These are phyloP conservation scores for Basipetospora chlamydospora DNA, from an alignment of 2,329 filamentous ascomycete genomes.

Conservation along the genomic window DNA sequence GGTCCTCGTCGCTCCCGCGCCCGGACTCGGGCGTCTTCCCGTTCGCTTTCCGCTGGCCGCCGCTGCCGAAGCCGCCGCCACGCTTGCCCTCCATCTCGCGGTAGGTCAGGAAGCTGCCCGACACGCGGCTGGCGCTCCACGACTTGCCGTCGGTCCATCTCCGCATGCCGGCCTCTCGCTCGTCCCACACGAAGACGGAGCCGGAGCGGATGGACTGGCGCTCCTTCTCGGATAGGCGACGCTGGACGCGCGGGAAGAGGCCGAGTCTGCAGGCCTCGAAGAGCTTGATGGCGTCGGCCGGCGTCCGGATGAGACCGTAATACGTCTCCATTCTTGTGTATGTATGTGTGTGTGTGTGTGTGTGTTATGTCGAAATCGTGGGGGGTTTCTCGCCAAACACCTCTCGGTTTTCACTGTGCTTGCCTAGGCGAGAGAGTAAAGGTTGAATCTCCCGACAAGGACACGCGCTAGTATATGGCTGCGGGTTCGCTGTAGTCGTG, in stretches of 20 bases:
- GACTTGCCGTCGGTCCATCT: slow-evolving; percentile 98
- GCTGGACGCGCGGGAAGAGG: slow-evolving; percentile 78
- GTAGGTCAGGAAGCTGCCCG: slow-evolving; percentile 93
- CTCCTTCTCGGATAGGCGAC: slow-evolving; percentile 90
- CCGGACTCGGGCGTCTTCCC: slow-evolving; percentile 75
- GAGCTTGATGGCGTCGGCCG: slow-evolving; percentile 91
- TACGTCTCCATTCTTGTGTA: slow-evolving; percentile 99
- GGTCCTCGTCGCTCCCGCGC: slow-evolving; percentile 71
- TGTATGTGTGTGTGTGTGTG: too few relatives aligned
- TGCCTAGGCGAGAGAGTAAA: too few relatives aligned
- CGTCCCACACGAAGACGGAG: slow-evolving; percentile 99
- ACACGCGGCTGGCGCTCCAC: slow-evolving; percentile 95
- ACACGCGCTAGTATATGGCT: too few relatives aligned
- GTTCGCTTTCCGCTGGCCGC: slow-evolving; percentile 32
- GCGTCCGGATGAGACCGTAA: slow-evolving; percentile 86
- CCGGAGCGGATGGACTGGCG: slow-evolving; percentile 90
- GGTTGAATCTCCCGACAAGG: too few relatives aligned
- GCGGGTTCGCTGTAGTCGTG: too few relatives aligned
- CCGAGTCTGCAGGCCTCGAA: slow-evolving; percentile 93
- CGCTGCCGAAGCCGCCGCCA: slow-evolving; percentile 56
- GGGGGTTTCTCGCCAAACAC: too few relatives aligned
- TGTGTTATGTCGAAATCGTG: too few relatives aligned
- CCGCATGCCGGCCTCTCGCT: slow-evolving; percentile 94
- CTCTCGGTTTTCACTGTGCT: too few relatives aligned
- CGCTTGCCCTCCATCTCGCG: slow-evolving; percentile 98